Percentiles rank a stretch among this genome's conserved stretches.
Evolutionary conservation across 192 early-diverging fungal genomes (phyloP).

Genomic region (Backusella australiensis): DNA sequence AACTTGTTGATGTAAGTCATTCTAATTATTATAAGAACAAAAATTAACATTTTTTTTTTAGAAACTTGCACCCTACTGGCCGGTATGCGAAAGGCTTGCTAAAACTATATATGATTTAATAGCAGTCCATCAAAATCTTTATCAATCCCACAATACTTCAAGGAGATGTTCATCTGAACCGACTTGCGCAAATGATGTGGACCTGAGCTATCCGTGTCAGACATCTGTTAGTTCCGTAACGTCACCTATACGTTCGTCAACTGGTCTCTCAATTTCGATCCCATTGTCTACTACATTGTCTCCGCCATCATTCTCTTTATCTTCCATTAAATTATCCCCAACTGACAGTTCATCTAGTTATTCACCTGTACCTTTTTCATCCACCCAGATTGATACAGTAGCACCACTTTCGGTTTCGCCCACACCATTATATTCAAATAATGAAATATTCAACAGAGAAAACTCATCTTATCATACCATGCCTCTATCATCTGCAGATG

Average conservation of each 20-base stretch:
- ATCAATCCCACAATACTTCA: not conserved
- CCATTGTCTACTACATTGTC: not conserved
- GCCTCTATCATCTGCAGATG: not conserved
- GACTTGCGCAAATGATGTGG: not conserved
- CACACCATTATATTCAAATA: not conserved
- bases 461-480: not conserved
- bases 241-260: not conserved
- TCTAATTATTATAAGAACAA: not conserved
- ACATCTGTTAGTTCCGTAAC: not conserved
- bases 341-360: not conserved
- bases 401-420: not conserved
- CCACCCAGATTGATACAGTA: not conserved
- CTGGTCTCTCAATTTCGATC: not conserved
- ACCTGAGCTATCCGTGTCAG: not conserved
- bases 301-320: not conserved
- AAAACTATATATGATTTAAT: constrained; percentile 23
- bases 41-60: not conserved
- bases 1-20: not conserved
- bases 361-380: not conserved
- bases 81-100: constrained; percentile 20
- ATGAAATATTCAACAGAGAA: not conserved
- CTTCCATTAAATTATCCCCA: not conserved
- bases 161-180: not conserved
- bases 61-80: constrained; percentile 24
- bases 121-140: constrained; percentile 20